Evolutionary conservation across 208 protist genomes (phyloP), one percentile per base, ranked within the genome.

Genomic region (Leishmania tropica): DNA sequence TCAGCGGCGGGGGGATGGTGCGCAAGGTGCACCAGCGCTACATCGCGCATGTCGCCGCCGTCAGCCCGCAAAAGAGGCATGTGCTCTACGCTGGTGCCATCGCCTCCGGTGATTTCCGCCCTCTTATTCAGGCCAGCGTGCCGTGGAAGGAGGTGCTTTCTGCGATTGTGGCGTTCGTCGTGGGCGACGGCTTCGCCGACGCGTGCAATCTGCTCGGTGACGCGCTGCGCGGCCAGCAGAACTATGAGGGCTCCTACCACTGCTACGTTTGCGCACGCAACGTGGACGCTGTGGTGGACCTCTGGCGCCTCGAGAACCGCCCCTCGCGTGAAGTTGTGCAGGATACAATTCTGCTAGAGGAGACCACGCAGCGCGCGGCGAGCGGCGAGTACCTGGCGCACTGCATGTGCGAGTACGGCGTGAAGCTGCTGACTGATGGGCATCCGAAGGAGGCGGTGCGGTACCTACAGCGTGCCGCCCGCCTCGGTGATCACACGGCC

Each of bases 71-170:
- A 80, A 90, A 88, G 51, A 86, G 94, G 3, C 92, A 97, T 81
- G 87, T 97, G 48, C 74, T 93, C 19, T 92, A 92, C 82, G 86
- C 89, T 19, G 85, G 86, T 24, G 92, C 94, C 53, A 93, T 97
- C 81, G 87, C 91, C 19, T 88, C 87, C 17, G 91, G 90, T 35
- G 85, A 96, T 83, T 96, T 90, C 81, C 75, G 67, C n/a, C 47
- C 64, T 2, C 84, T 97, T n/a, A 85, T 92, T 31, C 73, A 84
- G 47, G 79, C 78, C 4, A 56, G 85, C 47, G 79, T 93, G n/a
- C 88, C 90, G 37, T 97, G 94, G 93, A 87, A 85, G 64, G 94
- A 96, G 79, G 90, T 89, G 70, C 90, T 97, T n/a, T 91, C 91
- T 1, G 81, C 87, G 1, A 92, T 97, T 47, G 85, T 92, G 28